Evolutionary conservation across 2,329 filamentous ascomycete genomes (phyloP), one percentile per base, ranked within the genome.

Genomic region (Verticillium isaacii): DNA sequence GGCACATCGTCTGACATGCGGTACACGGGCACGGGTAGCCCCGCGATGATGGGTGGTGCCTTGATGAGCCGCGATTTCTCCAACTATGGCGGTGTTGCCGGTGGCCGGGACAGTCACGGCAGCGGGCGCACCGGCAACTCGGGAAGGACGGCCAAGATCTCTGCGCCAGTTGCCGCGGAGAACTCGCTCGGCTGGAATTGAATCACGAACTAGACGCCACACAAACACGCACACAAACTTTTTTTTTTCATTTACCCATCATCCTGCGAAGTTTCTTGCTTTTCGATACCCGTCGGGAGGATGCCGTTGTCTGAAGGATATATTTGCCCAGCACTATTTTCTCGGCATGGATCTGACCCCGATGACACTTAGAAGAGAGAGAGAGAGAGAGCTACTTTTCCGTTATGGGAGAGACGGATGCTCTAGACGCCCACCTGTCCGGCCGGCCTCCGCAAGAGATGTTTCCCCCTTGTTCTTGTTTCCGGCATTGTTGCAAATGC

Each of bases 141-240:
- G 45, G 82, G 76, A 25, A 80, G 84, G 57, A 85, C 83, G 3
- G 82, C 83, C 54, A 82, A 89, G 76, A 97, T 97, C 73, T 96
- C 91, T 64, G 91, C 92, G 37, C 93, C 93, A 3, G 90, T 97
- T 66, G 93, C 93, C 75, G 90, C 93, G 3, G 93, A 96, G 80
- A 97, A 97, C 83, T 96, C 92, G 59, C 85, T 97, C 67, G 93
- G 93, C 70, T 97, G 93, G 93, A 96, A 96, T 81, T 97, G 83
- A 87, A 68, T 61, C 65, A 75, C 69, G 72, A 74, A 65, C 64
- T 69, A 64, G 66, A 73, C 69, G 68, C 69, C 66, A 45, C 60
- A 62, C 25, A 58, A 55, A 17, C 32, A 29, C 39, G 32, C 15
- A 7, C 57, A 57, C 54, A 57, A 17, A 60, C 29, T 32, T 37